These are phyloP conservation scores for Metroxylon sagu DNA, from an alignment of 176 grass and related monocot genomes.

Conservation along the genomic window DNA sequence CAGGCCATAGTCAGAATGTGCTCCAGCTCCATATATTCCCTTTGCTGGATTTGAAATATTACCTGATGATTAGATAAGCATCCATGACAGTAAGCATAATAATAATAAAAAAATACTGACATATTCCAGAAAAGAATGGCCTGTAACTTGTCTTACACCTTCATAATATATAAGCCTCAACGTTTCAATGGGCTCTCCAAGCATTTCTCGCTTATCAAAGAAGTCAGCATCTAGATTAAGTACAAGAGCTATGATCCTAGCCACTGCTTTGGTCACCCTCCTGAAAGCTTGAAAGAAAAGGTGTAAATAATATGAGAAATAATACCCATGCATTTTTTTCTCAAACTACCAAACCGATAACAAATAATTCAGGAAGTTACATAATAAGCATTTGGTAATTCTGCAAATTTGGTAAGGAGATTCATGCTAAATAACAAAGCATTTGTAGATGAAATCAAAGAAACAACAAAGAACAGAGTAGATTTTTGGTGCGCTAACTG, in stretches of 20 bases:
- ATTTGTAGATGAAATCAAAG: too few relatives aligned
- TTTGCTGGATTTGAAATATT: conserved; percentile 62
- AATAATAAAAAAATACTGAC: neutral
- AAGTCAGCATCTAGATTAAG: conserved; percentile 54
- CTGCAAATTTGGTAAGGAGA: too few relatives aligned
- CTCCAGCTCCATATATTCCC: conserved; percentile 83
- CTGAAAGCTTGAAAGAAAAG: conserved; percentile 27
- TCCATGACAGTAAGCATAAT: neutral
- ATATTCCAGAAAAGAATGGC: conserved; percentile 18
- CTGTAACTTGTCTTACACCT: conserved; percentile 53
- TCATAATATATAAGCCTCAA: conserved; percentile 85
- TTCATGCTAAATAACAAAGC: too few relatives aligned
- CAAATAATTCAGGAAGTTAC: too few relatives aligned
- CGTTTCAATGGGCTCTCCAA: conserved; percentile 76
- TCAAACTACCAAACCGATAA: too few relatives aligned
- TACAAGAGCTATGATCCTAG: conserved; percentile 89
- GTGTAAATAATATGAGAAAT: neutral
- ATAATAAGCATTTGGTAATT: too few relatives aligned
- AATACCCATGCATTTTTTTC: neutral
- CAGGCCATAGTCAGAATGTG: conserved; percentile 86
- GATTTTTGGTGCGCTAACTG: too few relatives aligned
- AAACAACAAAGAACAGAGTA: too few relatives aligned
- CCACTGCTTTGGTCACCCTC: conserved; percentile 64
- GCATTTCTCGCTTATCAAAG: conserved; percentile 85
- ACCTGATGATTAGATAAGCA: conserved; percentile 41